phyloP scores from a whole-genome alignment of 306 rosid species.

The Pterocarpus macrocarpus region DNA sequence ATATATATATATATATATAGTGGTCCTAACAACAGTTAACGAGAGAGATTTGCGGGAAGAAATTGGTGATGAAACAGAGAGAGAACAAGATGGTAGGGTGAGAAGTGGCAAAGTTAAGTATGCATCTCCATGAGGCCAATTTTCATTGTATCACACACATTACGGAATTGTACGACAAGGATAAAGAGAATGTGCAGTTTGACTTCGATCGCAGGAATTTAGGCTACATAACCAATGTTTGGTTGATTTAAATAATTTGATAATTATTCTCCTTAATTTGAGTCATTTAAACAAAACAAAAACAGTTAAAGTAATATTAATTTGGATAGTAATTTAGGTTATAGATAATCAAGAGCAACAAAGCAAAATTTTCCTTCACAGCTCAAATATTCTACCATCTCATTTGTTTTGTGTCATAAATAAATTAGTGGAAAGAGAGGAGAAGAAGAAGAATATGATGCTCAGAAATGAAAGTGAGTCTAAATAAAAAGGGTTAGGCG shows the following conservation, averaged over 20 bases:
- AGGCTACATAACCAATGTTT: too few species aligned
- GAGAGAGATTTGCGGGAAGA: background rate
- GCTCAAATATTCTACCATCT: background rate
- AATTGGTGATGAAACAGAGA: background rate
- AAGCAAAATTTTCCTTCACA: background rate
- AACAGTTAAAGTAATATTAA: too few species aligned
- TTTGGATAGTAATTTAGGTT: too few species aligned
- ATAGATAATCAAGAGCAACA: too few species aligned
- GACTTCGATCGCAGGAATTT: background rate
- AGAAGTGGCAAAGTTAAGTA: background rate
- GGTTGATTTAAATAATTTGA: too few species aligned
- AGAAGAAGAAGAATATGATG: background rate
- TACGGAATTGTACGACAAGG: conserved; percentile 40
- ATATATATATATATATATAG: conserved; percentile 1
- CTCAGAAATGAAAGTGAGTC: conserved; percentile 12
- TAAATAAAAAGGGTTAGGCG: background rate
- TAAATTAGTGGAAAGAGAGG: background rate
- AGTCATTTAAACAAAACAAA: too few species aligned
- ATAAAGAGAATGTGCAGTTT: conserved; percentile 32
- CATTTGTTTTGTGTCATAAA: background rate
- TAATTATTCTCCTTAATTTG: too few species aligned
- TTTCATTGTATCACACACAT: conserved; percentile 37
- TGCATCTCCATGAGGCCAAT: background rate
- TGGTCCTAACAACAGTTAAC: conserved; percentile 8
- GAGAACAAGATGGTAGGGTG: background rate